A percentile compares a stretch with the other conserved stretches of the same genome.
Conservation (phyloP, 371 early-diverging fungal species). For the Mycotypha africana region DNA sequence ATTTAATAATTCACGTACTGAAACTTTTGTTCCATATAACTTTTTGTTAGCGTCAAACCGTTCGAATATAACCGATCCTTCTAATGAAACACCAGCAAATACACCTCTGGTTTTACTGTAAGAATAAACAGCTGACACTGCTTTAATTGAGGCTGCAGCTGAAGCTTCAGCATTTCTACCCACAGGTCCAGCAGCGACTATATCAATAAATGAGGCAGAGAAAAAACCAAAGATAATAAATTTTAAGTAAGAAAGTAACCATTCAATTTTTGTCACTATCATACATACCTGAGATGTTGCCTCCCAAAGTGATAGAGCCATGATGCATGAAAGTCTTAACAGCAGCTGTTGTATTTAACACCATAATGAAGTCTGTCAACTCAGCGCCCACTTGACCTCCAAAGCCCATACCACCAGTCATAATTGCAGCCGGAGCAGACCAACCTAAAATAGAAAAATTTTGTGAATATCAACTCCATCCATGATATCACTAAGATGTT, state of each 20-base stretch:
- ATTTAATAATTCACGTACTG: constrained; percentile 69
- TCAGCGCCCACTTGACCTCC: constrained; percentile 75
- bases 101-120: constrained; percentile 74
- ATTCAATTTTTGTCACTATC: neutral
- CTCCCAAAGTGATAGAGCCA: constrained; percentile 73
- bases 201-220: no score
- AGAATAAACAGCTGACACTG: constrained; percentile 50
- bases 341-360: constrained; percentile 74
- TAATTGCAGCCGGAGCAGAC: constrained; percentile 58
- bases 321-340: constrained; percentile 69
- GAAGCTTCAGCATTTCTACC: constrained; percentile 77
- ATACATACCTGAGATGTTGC: constrained; percentile 40
- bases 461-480: no score
- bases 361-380: constrained; percentile 73
- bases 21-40: constrained; percentile 69
- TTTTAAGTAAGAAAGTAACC: no score
- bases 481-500: neutral
- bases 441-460: no score
- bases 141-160: constrained; percentile 49
- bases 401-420: constrained; percentile 62
- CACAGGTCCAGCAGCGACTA: constrained; percentile 74
- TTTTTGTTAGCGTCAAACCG: constrained; percentile 85
- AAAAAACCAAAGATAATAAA: no score
- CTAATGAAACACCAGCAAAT: constrained; percentile 81
- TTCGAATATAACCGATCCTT: constrained; percentile 85